These are phyloP conservation scores for Drechslera avenae DNA, from an alignment of 2,329 filamentous ascomycete genomes.

Conservation along the genomic window DNA sequence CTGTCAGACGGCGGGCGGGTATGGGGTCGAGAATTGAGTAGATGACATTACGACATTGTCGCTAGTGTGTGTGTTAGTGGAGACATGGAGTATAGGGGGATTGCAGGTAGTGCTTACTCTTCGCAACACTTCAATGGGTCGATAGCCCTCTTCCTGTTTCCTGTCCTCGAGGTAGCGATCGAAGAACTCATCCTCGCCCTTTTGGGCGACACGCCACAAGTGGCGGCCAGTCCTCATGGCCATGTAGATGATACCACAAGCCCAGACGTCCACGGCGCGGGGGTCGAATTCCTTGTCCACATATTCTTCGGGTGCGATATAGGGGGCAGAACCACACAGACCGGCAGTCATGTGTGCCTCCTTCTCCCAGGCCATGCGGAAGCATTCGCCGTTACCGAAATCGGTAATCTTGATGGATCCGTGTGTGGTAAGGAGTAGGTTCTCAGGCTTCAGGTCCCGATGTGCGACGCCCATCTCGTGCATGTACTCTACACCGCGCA, in stretches of 20 bases:
- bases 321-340: slow-evolving; percentile 93
- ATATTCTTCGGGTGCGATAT: slow-evolving; percentile 97
- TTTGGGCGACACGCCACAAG: slow-evolving; percentile 95
- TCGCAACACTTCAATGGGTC: slow-evolving; percentile 92
- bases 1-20: slow-evolving; percentile 87
- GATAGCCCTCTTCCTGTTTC: slow-evolving; percentile 92
- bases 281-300: slow-evolving; percentile 95
- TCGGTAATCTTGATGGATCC: slow-evolving; percentile 97
- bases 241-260: slow-evolving; percentile 99
- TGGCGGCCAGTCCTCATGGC: slow-evolving; percentile 97
- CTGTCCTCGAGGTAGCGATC: slow-evolving; percentile 90
- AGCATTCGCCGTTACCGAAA: slow-evolving; percentile 98
- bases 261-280: slow-evolving; percentile 97
- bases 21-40: slow-evolving; percentile 98
- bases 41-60: slow-evolving; percentile 96
- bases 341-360: slow-evolving; percentile 98
- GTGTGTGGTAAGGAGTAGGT: slow-evolving; percentile 88
- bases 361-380: slow-evolving; percentile 99
- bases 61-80: slow-evolving; percentile 59
- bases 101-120: slow-evolving; percentile 71
- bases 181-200: slow-evolving; percentile 97
- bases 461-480: slow-evolving; percentile 99
- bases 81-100: not conserved
- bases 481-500: slow-evolving; percentile 98
- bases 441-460: slow-evolving; percentile 95